Evolutionary conservation across 2,329 filamentous ascomycete genomes (phyloP).

Genomic region (Saccharata proteae): DNA sequence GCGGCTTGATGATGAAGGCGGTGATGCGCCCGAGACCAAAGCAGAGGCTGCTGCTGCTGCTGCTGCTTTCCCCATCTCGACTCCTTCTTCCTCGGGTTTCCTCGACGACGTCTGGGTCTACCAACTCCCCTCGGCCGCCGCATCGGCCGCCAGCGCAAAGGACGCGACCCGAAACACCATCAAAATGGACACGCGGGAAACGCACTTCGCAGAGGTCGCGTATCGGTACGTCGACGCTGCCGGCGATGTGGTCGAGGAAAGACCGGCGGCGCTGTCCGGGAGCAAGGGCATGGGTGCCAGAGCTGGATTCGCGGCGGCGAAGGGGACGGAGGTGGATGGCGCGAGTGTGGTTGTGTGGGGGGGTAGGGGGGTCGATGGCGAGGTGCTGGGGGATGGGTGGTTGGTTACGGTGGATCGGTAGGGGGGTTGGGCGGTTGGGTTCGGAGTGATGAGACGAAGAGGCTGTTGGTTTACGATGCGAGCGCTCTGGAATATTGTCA

Average conservation of each 20-base stretch:
- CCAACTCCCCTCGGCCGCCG: conserved; percentile 36
- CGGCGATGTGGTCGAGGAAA: conserved; percentile 30
- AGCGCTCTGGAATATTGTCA: too few species aligned
- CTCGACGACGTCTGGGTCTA: conserved; percentile 40
- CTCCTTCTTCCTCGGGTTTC: conserved; percentile 11
- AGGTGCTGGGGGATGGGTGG: conserved; percentile 28
- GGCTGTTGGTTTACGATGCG: too few species aligned
- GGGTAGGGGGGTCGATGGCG: conserved; percentile 33
- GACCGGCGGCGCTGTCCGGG: conserved; percentile 22
- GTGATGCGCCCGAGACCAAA: too few species aligned
- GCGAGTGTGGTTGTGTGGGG: conserved; percentile 42
- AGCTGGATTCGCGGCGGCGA: conserved; percentile 25
- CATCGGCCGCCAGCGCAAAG: conserved; percentile 37
- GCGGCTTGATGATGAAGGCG: not conserved
- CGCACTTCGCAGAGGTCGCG: conserved; percentile 39
- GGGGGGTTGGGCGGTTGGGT: not conserved
- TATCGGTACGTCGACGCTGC: conserved; percentile 33
- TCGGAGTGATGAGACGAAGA: conserved; percentile 1
- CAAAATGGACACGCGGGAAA: conserved; percentile 34
- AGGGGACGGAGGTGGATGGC: conserved; percentile 33
- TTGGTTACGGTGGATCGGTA: conserved; percentile 28
- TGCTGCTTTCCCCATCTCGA: too few species aligned
- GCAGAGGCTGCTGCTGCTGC: too few species aligned
- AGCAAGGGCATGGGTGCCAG: conserved; percentile 29
- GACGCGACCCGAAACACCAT: conserved; percentile 36